phyloP scores from a whole-genome alignment of 305 asterid species.

The Fraxinus latifolia region DNA sequence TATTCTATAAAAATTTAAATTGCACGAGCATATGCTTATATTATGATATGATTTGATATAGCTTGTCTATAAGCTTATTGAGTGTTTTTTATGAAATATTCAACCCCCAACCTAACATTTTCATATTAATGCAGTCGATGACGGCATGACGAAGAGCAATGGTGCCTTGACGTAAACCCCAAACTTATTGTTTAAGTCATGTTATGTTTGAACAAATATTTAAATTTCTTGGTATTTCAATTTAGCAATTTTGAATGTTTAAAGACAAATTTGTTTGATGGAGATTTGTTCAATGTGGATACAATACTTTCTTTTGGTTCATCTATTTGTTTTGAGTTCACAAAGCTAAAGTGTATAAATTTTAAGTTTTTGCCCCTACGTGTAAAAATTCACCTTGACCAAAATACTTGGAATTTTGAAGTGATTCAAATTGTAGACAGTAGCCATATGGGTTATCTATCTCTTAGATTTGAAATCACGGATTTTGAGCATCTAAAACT shows the following conservation, averaged over 20 bases:
- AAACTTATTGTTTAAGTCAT: neutral
- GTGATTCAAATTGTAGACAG: neutral
- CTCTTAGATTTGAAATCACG: neutral
- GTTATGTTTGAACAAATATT: neutral
- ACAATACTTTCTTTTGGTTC: neutral
- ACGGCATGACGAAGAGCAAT: neutral
- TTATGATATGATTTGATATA: neutral
- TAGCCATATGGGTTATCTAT: neutral
- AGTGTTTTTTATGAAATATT: neutral
- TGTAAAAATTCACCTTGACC: neutral
- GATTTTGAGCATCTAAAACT: neutral
- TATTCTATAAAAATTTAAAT: neutral
- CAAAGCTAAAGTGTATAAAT: neutral
- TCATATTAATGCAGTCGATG: neutral
- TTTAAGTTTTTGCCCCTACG: neutral
- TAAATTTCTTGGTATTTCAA: neutral
- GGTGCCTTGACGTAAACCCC: neutral
- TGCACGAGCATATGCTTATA: neutral
- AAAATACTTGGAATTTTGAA: neutral
- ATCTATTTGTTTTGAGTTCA: neutral
- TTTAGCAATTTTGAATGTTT: neutral
- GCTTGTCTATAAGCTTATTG: neutral
- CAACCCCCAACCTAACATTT: neutral
- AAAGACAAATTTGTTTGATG: neutral
- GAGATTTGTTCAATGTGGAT: neutral